These are phyloP conservation scores for Spencermartinsiella ligniputridi DNA, from an alignment of 1,139 yeast genomes.

Conservation along the genomic window DNA sequence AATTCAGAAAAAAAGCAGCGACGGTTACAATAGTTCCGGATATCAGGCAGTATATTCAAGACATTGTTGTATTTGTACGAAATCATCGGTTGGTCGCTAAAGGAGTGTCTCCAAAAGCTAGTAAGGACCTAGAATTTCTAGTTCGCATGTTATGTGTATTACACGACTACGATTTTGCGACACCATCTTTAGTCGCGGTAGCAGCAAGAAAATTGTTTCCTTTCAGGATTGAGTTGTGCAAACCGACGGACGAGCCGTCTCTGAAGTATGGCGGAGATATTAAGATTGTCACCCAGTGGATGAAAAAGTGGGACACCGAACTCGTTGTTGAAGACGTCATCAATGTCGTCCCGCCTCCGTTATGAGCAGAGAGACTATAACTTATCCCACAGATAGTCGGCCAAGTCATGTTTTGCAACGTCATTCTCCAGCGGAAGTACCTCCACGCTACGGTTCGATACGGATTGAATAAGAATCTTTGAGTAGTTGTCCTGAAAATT, in stretches of 20 bases:
- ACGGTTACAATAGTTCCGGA: slow-evolving; percentile 42
- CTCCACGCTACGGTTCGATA: slow-evolving; percentile 45
- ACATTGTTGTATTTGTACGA: slow-evolving; percentile 46
- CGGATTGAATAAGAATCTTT: slow-evolving; percentile 50
- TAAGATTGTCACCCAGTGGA: slow-evolving; percentile 38
- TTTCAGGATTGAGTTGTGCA: slow-evolving; percentile 37
- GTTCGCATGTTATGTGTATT: slow-evolving; percentile 40
- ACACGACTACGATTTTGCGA: slow-evolving; percentile 40
- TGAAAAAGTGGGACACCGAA: slow-evolving; percentile 42
- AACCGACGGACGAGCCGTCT: slow-evolving; percentile 46
- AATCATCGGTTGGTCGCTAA: slow-evolving; percentile 47
- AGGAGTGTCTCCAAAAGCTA: slow-evolving; percentile 47
- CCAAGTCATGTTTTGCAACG: slow-evolving; percentile 58
- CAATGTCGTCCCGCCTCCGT: slow-evolving; percentile 45
- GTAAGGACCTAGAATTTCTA: slow-evolving; percentile 41
- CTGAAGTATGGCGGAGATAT: slow-evolving; percentile 51
- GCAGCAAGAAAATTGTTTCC: slow-evolving; percentile 48
- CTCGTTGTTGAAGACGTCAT: slow-evolving; percentile 48
- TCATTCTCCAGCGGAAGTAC: slow-evolving; percentile 52
- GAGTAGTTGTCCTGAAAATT: slow-evolving; percentile 31
- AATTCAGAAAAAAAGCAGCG: slow-evolving; percentile 1
- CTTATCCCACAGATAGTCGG: slow-evolving; percentile 71
- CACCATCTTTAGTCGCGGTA: slow-evolving; percentile 47
- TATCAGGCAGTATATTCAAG: slow-evolving; percentile 49
- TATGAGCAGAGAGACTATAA: slow-evolving; percentile 31